These are phyloP conservation scores for Brassica hybrid DNA, from an alignment of 441 rosid genomes.

Conservation along the genomic window DNA sequence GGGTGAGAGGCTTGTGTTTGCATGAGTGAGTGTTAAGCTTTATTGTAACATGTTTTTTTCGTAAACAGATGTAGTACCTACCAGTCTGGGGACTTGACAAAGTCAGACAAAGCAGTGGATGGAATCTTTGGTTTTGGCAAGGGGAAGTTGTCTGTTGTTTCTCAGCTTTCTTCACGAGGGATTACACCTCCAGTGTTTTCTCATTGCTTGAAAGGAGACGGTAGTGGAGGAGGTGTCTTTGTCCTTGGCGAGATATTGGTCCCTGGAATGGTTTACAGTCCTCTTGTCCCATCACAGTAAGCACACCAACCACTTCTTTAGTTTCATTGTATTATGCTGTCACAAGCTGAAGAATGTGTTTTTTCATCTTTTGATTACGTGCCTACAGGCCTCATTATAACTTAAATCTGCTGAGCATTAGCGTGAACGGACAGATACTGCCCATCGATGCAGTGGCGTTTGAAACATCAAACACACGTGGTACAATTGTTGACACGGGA, in stretches of 20 bases:
- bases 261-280: slow-evolving; percentile 74
- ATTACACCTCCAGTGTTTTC: slow-evolving; percentile 74
- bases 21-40: background rate
- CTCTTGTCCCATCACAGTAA: slow-evolving; percentile 72
- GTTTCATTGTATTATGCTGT: slow-evolving; percentile 1
- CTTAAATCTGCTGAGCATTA: slow-evolving; percentile 66
- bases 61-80: slow-evolving; percentile 69
- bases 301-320: slow-evolving; percentile 28
- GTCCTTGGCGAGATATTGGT: slow-evolving; percentile 84
- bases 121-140: slow-evolving; percentile 82
- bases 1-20: slow-evolving; percentile 53
- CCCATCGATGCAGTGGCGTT: slow-evolving; percentile 57
- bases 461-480: slow-evolving; percentile 58
- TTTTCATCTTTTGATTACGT: background rate
- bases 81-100: slow-evolving; percentile 72
- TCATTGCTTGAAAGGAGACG: slow-evolving; percentile 78
- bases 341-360: slow-evolving; percentile 18
- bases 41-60: background rate
- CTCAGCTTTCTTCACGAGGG: slow-evolving; percentile 70
- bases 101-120: slow-evolving; percentile 76
- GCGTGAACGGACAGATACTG: slow-evolving; percentile 61
- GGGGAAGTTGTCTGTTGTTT: slow-evolving; percentile 66
- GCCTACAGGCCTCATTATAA: slow-evolving; percentile 72
- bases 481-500: slow-evolving; percentile 78
- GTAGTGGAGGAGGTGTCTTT: slow-evolving; percentile 75